phyloP scores from a whole-genome alignment of 768 basidiomycete genomes.

The Collybia sp. region DNA sequence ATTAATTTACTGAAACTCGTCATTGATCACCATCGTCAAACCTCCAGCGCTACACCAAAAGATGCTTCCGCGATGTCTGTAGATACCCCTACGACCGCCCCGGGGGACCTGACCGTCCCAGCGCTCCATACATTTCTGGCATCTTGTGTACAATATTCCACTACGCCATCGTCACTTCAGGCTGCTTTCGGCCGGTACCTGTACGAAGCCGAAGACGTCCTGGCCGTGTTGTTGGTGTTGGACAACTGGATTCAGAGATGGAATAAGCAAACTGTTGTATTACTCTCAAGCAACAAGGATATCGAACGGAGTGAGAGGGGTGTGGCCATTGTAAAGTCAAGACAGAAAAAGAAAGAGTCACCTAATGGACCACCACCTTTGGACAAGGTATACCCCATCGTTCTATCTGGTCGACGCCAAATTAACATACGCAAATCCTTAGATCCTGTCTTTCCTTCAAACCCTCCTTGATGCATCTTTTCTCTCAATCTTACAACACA shows the following conservation, averaged over 20 bases:
- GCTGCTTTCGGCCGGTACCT: constrained; percentile 47
- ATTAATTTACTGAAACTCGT: constrained; percentile 46
- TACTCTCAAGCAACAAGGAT: constrained; percentile 35
- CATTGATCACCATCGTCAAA: constrained; percentile 28
- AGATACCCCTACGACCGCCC: constrained; percentile 15
- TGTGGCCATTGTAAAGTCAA: constrained; percentile 26
- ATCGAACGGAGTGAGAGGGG: constrained; percentile 36
- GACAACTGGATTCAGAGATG: constrained; percentile 44
- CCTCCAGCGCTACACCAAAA: constrained; percentile 8
- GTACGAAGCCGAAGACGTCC: constrained; percentile 43
- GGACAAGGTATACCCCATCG: constrained; percentile 29
- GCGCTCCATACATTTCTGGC: constrained; percentile 31
- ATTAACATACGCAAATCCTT: not conserved
- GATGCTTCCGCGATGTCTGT: constrained; percentile 38
- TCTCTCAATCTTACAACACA: constrained; percentile 59
- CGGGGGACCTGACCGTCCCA: constrained; percentile 7
- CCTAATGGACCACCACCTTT: constrained; percentile 32
- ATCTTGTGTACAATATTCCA: constrained; percentile 30
- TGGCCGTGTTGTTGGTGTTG: constrained; percentile 39
- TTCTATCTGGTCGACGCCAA: not conserved
- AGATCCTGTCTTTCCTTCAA: constrained; percentile 62
- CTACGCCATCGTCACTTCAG: constrained; percentile 36
- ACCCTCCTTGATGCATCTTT: constrained; percentile 69
- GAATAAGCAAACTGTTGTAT: constrained; percentile 25
- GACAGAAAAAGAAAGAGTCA: constrained; percentile 13